Evolutionary conservation across 2,329 filamentous ascomycete genomes (phyloP), one percentile per base, ranked within the genome.

Genomic region (Venturia pyrina): DNA sequence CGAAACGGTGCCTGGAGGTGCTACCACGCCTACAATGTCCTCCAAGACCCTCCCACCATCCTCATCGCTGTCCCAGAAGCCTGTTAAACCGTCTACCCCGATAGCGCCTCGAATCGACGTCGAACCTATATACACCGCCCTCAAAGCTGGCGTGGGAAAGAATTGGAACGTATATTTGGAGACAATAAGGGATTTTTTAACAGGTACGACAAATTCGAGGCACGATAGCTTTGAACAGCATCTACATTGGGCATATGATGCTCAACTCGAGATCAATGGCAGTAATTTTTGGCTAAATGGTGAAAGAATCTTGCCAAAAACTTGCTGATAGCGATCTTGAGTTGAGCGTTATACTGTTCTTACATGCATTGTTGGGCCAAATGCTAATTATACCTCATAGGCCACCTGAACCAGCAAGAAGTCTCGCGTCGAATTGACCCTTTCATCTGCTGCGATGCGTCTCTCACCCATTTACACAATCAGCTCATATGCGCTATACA

Each of bases 121-220:
- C 63, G 86, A 88, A 72, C 83, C 85, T 34, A 78, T 86, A 63
- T 87, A 88, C 71, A 81, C 83, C 11, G 81, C 84, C 67, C 77
- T 88, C 65, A 87, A 87, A 72, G 77, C 79, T 63, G 80, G 81
- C 24, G 81, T 88, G 67, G 83, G 81, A 67, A 83, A 86, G 66
- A 78, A 82, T 69, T 88, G 85, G 85, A 76, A 78, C 19, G 79
- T 80, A 60, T 88, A 88, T 71, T 87, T 87, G 72, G 81, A 83
- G 65, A 78, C 83, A 5, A 77, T 85, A 19, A 80, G 80, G 56
- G 76, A 80, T 19, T 88, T 87, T 71, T 76, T 87, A 57, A 74
- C 86, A 65, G 85, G 84, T 84, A 77, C 64, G 74, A 11, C 13
- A 13, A 43, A 43, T 13, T 43, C 13, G 5, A 43, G 41, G 41